Evolutionary conservation across 1,139 yeast species (phyloP).

Genomic region (Lodderomyces theae): DNA sequence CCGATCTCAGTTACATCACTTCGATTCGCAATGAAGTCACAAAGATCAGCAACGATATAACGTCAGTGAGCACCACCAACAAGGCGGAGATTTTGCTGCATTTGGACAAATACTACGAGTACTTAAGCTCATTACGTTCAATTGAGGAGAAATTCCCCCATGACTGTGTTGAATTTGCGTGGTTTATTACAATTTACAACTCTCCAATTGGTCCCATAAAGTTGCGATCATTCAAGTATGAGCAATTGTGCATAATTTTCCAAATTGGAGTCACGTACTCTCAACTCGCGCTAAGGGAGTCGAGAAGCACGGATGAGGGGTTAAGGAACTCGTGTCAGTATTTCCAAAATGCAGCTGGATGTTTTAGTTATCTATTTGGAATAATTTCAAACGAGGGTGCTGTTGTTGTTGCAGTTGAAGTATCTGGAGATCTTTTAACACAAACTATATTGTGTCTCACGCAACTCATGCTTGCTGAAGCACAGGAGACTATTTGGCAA

Average conservation of each 20-base stretch:
- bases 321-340: slow-evolving; percentile 60
- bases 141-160: slow-evolving; percentile 40
- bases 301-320: slow-evolving; percentile 50
- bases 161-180: slow-evolving; percentile 52
- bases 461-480: slow-evolving; percentile 70
- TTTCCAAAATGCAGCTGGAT: slow-evolving; percentile 73
- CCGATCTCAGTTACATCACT: slow-evolving; percentile 47
- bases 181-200: slow-evolving; percentile 59
- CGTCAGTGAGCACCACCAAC: neutral
- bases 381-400: slow-evolving; percentile 12
- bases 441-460: slow-evolving; percentile 29
- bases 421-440: slow-evolving; percentile 24
- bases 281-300: slow-evolving; percentile 46
- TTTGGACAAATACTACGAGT: slow-evolving; percentile 22
- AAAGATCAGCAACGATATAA: slow-evolving; percentile 21
- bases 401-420: too few species aligned
- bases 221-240: slow-evolving; percentile 50
- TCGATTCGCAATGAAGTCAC: slow-evolving; percentile 24
- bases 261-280: slow-evolving; percentile 70
- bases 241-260: slow-evolving; percentile 59
- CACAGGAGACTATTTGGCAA: slow-evolving; percentile 85
- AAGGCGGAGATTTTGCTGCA: neutral
- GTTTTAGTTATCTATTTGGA: slow-evolving; percentile 31
- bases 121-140: slow-evolving; percentile 30
- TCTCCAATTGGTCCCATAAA: slow-evolving; percentile 41